These are phyloP conservation scores for Solanum appendiculatum DNA, from an alignment of 257 asterid genomes.

Conservation along the genomic window DNA sequence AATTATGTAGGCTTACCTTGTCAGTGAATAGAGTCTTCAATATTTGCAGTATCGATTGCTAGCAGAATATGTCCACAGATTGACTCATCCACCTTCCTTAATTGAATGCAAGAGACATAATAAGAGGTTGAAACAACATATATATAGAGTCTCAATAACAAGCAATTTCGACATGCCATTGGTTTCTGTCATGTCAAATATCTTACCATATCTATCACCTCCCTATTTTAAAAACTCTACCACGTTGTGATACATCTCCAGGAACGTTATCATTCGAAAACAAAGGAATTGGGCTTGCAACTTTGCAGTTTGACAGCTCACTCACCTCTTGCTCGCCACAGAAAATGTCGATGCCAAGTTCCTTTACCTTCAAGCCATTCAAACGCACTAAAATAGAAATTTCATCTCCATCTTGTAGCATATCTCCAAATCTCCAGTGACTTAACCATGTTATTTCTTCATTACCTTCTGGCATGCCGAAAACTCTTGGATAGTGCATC, in stretches of 20 bases:
- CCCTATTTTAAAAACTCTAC: neutral
- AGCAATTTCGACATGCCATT: neutral
- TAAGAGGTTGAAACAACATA: neutral
- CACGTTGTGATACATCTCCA: neutral
- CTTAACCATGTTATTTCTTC: conserved; percentile 12
- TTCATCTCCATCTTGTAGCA: neutral
- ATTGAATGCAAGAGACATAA: neutral
- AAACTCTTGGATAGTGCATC: neutral
- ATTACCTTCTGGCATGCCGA: neutral
- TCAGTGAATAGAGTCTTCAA: neutral
- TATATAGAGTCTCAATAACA: neutral
- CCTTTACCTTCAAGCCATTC: neutral
- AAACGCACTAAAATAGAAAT: neutral
- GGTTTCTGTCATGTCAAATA: neutral
- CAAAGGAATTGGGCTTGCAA: neutral
- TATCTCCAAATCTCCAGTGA: neutral
- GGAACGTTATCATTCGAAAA: neutral
- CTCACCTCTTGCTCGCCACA: neutral
- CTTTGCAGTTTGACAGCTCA: neutral
- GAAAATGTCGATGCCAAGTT: neutral
- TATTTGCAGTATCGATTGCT: neutral
- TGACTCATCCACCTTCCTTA: neutral
- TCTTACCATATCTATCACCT: neutral
- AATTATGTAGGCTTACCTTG: too few species aligned
- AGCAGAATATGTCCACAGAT: neutral